Percentiles rank a stretch among this genome's conserved stretches.
Conservation (phyloP, 2,329 filamentous ascomycete genomes). For the Fusarium ambrosium region DNA sequence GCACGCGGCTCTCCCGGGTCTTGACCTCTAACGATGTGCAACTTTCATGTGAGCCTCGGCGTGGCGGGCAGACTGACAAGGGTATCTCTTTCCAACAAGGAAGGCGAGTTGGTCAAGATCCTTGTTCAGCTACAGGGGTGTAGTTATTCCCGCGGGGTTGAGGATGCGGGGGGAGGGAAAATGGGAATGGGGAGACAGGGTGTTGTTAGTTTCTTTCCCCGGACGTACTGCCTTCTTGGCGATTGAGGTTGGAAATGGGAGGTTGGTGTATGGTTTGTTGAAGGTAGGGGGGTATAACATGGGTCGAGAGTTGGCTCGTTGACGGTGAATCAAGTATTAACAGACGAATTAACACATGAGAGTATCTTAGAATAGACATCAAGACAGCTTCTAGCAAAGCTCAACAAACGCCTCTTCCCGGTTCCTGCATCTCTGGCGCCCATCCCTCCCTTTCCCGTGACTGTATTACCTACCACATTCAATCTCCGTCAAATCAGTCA, state of each 20-base stretch:
- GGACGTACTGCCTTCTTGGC: constrained; percentile 11
- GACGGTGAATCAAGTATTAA: background rate
- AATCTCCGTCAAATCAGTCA: background rate
- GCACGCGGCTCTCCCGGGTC: background rate
- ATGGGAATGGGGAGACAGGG: constrained; percentile 20
- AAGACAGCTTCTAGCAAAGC: background rate
- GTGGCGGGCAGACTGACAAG: constrained; percentile 35
- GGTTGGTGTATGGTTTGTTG: constrained; percentile 4
- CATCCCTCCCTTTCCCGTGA: background rate
- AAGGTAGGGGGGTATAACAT: background rate
- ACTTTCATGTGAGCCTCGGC: constrained; percentile 43
- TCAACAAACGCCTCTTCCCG: background rate
- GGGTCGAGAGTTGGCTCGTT: background rate
- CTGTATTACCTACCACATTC: background rate
- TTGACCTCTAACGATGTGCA: background rate
- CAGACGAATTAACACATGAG: background rate
- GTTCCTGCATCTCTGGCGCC: constrained; percentile 36
- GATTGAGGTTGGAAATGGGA: constrained; percentile 2
- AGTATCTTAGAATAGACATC: background rate
- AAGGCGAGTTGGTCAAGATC: constrained; percentile 36
- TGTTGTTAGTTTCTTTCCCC: constrained; percentile 23
- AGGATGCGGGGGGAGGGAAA: constrained; percentile 41
- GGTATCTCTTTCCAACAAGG: constrained; percentile 31
- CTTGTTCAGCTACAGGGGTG: constrained; percentile 14
- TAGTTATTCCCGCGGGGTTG: constrained; percentile 24